phyloP scores from a whole-genome alignment of 306 rosid genomes.

The Citrullus amarus region DNA sequence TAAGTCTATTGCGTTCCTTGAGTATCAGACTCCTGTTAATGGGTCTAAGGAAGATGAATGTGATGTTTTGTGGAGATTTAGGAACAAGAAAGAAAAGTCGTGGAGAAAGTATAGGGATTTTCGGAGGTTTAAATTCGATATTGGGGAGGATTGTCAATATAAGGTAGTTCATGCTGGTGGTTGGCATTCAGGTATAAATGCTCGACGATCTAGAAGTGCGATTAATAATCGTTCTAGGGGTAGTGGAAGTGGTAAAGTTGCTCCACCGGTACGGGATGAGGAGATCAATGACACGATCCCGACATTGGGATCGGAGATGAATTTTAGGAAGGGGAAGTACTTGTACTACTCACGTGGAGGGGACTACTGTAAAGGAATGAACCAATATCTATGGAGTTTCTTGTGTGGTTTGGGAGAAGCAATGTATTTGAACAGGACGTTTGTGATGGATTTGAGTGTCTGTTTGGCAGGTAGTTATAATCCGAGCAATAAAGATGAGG shows the following conservation, averaged over 20 bases:
- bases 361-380: constrained; percentile 97
- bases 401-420: constrained; percentile 98
- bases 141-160: constrained; percentile 48
- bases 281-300: constrained; percentile 94
- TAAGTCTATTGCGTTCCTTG: constrained; percentile 66
- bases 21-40: constrained; percentile 56
- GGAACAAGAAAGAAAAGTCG: constrained; percentile 81
- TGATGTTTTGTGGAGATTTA: constrained; percentile 78
- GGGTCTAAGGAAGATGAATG: constrained; percentile 70
- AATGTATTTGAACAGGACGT: constrained; percentile 79
- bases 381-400: constrained; percentile 89
- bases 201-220: constrained; percentile 33
- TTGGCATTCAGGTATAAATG: constrained; percentile 87
- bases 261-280: constrained; percentile 36
- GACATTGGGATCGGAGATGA: constrained; percentile 54
- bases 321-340: constrained; percentile 74
- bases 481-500: constrained; percentile 65
- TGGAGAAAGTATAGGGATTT: constrained; percentile 97
- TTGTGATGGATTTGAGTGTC: constrained; percentile 88
- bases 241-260: neutral
- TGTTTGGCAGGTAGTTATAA: constrained; percentile 64
- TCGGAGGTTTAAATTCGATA: constrained; percentile 46
- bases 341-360: constrained; percentile 96
- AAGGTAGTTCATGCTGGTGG: constrained; percentile 66
- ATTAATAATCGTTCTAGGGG: constrained; percentile 4